Conservation (phyloP, 2,329 filamentous ascomycete species). For the Diaporthe sp. region DNA sequence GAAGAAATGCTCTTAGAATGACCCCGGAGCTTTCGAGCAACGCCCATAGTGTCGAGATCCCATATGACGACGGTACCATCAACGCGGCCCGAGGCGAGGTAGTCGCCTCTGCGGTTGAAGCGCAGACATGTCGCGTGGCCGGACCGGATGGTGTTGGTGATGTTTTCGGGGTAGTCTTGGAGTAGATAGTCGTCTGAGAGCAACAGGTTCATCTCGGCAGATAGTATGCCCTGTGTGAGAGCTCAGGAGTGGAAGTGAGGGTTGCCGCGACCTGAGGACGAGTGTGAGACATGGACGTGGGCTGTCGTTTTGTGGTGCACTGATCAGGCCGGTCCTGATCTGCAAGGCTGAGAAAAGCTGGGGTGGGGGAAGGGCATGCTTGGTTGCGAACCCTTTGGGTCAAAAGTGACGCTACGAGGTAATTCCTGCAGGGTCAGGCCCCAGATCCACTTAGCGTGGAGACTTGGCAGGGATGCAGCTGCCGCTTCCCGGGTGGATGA, state of each 20-base stretch:
- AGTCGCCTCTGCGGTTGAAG: conserved; percentile 95
- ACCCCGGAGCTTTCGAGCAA: conserved; percentile 92
- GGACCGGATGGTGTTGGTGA: conserved; percentile 86
- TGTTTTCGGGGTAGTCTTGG: conserved; percentile 89
- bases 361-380: conserved; percentile 3
- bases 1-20: conserved; percentile 96
- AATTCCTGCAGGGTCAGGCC: conserved; percentile 22
- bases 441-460: conserved; percentile 24
- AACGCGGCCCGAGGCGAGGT: conserved; percentile 91
- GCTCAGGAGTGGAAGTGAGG: neutral
- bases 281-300: neutral
- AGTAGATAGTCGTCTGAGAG: conserved; percentile 74
- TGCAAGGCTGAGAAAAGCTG: conserved; percentile 37
- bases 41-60: conserved; percentile 97
- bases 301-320: neutral
- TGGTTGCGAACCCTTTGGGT: neutral
- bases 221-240: conserved; percentile 15
- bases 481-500: conserved; percentile 7
- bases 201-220: conserved; percentile 66
- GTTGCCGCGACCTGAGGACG: neutral
- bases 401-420: conserved; percentile 23
- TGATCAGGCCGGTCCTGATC: conserved; percentile 19
- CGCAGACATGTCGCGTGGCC: conserved; percentile 77
- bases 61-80: conserved; percentile 97
- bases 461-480: conserved; percentile 24